phyloP scores from a whole-genome alignment of 208 protist species.

The Acanthamoeba royreba region DNA sequence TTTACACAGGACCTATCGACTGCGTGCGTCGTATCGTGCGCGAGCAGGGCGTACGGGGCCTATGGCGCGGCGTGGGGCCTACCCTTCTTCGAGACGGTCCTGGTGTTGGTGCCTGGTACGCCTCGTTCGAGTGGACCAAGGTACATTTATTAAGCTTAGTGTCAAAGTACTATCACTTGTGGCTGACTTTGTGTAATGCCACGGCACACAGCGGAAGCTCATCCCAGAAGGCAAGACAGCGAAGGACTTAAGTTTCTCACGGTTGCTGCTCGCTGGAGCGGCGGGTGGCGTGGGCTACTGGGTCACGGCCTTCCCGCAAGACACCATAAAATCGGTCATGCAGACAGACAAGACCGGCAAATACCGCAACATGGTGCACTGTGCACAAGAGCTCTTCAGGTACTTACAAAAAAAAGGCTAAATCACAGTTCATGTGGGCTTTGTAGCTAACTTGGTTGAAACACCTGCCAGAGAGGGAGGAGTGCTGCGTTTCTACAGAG shows the following conservation, averaged over 20 bases:
- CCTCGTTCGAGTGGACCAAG: neutral
- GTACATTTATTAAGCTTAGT: neutral
- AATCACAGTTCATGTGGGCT: neutral
- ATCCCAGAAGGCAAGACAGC: neutral
- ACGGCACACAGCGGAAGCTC: neutral
- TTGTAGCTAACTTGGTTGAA: neutral
- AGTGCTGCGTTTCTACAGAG: neutral
- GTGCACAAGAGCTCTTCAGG: neutral
- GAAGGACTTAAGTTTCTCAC: neutral
- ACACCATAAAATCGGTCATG: constrained; percentile 31
- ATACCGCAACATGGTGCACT: constrained; percentile 6
- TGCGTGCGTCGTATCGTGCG: neutral
- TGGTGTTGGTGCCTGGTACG: neutral
- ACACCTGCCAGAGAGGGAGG: neutral
- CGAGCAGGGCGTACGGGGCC: neutral
- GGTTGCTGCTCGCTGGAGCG: neutral
- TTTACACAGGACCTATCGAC: neutral
- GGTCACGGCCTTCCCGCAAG: neutral
- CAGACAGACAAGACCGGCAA: constrained; percentile 18
- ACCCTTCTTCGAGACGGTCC: neutral
- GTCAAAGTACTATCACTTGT: neutral
- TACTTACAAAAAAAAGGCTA: too few relatives aligned
- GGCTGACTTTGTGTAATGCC: neutral
- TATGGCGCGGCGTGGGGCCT: neutral
- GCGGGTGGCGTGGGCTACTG: neutral